Conservation (phyloP, 768 basidiomycete species). For the Strobilomyces dryophilus region DNA sequence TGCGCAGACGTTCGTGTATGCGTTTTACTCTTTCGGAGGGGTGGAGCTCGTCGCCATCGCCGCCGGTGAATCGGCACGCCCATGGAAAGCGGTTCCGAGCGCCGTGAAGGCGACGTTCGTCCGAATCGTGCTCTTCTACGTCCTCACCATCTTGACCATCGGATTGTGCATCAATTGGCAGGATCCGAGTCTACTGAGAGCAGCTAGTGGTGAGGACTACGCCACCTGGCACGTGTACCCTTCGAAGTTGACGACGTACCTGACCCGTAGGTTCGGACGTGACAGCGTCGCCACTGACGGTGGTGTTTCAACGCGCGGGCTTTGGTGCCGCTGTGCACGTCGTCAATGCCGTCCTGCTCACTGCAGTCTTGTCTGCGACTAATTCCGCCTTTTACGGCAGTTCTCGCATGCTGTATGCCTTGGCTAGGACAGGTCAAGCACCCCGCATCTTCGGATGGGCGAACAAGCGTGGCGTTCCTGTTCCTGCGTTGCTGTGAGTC, state of each 20-base stretch:
- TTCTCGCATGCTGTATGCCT: slow-evolving; percentile 54
- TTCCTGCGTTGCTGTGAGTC: slow-evolving; percentile 48
- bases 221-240: not conserved
- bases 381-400: slow-evolving; percentile 65
- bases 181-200: slow-evolving; percentile 48
- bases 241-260: not conserved
- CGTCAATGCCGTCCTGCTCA: slow-evolving; percentile 64
- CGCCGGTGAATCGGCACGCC: slow-evolving; percentile 65
- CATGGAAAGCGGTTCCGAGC: slow-evolving; percentile 56
- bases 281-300: slow-evolving; percentile 57
- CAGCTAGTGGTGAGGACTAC: slow-evolving; percentile 36
- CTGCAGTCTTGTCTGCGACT: slow-evolving; percentile 60
- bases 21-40: slow-evolving; percentile 67
- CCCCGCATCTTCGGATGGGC: slow-evolving; percentile 63
- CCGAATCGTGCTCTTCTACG: slow-evolving; percentile 61
- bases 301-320: slow-evolving; percentile 58
- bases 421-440: slow-evolving; percentile 64
- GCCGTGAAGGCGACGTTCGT: slow-evolving; percentile 69
- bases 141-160: slow-evolving; percentile 61
- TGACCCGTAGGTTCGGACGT: slow-evolving; percentile 40
- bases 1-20: slow-evolving; percentile 59
- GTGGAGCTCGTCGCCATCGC: slow-evolving; percentile 70
- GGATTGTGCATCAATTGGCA: slow-evolving; percentile 61
- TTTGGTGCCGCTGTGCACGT: slow-evolving; percentile 60
- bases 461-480: slow-evolving; percentile 60